Percentiles rank a stretch among this genome's conserved stretches.
Conservation (phyloP, 169 alveolate genomes). For the Cryptosporidium bovis region DNA sequence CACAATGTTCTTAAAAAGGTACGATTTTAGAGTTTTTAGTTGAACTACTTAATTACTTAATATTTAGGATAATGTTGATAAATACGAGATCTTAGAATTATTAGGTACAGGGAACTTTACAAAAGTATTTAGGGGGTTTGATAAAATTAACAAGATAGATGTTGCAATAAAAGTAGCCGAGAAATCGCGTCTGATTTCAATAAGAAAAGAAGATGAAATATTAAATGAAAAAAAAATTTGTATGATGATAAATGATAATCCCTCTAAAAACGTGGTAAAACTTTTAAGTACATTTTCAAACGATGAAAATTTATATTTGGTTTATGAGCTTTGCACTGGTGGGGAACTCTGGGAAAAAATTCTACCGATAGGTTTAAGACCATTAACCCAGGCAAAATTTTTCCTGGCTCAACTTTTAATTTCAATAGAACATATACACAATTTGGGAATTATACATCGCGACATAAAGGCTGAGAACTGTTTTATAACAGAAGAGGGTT, state of each 20-base stretch:
- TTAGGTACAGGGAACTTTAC: slow-evolving; percentile 70
- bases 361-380: slow-evolving; percentile 52
- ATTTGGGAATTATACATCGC: slow-evolving; percentile 91
- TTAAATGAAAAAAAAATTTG: slow-evolving; percentile 64
- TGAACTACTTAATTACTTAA: not conserved
- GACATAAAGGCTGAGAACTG: slow-evolving; percentile 91
- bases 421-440: slow-evolving; percentile 92
- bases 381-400: slow-evolving; percentile 24
- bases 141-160: not conserved
- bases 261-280: slow-evolving; percentile 14
- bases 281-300: slow-evolving; percentile 40
- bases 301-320: slow-evolving; percentile 25
- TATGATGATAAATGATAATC: not conserved
- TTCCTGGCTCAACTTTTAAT: slow-evolving; percentile 81
- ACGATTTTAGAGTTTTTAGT: not conserved
- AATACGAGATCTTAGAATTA: slow-evolving; percentile 20
- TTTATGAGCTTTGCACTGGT: slow-evolving; percentile 25
- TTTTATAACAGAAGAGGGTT: slow-evolving; percentile 21
- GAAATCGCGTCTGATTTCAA: slow-evolving; percentile 27
- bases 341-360: slow-evolving; percentile 65
- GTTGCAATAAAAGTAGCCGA: slow-evolving; percentile 65
- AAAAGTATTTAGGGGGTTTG: slow-evolving; percentile 49
- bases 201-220: slow-evolving; percentile 46
- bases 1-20: slow-evolving; percentile 14
- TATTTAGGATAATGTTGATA: no score